Percentiles rank a stretch among this genome's conserved stretches.
phyloP scores from a whole-genome alignment of 768 basidiomycete species.

The Rhizopogon roseolus region DNA sequence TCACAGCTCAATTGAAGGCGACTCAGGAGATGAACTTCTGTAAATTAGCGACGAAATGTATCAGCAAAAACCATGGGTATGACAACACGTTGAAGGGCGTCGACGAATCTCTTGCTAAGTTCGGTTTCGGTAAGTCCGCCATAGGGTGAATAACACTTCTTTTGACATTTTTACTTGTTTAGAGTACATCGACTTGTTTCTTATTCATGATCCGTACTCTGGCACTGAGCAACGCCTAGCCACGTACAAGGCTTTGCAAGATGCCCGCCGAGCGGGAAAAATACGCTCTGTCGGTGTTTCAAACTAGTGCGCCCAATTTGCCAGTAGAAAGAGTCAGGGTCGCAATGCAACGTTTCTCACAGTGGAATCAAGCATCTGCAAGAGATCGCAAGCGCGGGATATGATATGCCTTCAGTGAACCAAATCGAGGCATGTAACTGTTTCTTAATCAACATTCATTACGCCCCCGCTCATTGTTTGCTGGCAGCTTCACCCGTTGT shows the following conservation, averaged over 20 bases:
- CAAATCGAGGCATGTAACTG: slow-evolving; percentile 63
- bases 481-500: slow-evolving; percentile 69
- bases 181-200: slow-evolving; percentile 71
- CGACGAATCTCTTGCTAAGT: slow-evolving; percentile 52
- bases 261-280: slow-evolving; percentile 59
- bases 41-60: slow-evolving; percentile 59
- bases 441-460: background rate
- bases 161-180: background rate
- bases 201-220: slow-evolving; percentile 71
- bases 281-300: slow-evolving; percentile 75
- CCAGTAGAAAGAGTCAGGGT: background rate
- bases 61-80: slow-evolving; percentile 56
- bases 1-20: slow-evolving; percentile 3
- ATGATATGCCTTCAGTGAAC: slow-evolving; percentile 68
- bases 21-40: background rate
- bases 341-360: background rate
- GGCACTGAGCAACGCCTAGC: slow-evolving; percentile 62
- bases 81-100: slow-evolving; percentile 54
- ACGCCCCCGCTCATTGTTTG: background rate
- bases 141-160: background rate
- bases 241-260: slow-evolving; percentile 66
- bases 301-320: slow-evolving; percentile 56
- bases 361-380: slow-evolving; percentile 71
- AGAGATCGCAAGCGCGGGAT: slow-evolving; percentile 61
- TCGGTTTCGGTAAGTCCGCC: slow-evolving; percentile 48